Evolutionary conservation across 1,139 yeast species (phyloP).

Genomic region (Candida frijolesensis): DNA sequence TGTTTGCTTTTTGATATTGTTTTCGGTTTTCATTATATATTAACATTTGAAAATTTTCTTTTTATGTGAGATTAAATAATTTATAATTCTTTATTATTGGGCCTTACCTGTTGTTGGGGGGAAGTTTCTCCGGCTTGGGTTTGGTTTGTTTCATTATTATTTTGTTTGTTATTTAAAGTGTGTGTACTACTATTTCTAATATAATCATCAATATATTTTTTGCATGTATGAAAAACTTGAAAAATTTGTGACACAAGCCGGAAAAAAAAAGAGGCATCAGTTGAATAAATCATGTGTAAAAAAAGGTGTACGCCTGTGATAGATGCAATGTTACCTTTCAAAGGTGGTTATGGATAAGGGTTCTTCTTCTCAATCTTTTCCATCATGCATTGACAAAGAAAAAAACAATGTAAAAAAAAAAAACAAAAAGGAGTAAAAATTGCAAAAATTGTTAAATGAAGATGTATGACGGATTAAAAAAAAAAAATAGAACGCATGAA

Average conservation of each 20-base stretch:
- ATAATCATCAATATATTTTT: background rate
- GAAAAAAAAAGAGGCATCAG: background rate
- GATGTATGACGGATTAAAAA: conserved; percentile 1
- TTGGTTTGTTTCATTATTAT: background rate
- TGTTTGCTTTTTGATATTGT: background rate
- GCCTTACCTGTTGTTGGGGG: background rate
- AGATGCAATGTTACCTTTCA: too few relatives aligned
- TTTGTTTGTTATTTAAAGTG: conserved; percentile 1
- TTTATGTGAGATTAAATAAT: background rate
- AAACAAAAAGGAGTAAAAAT: background rate
- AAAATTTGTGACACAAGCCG: background rate
- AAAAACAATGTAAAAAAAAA: background rate
- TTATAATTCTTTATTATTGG: background rate
- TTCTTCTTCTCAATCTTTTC: too few relatives aligned
- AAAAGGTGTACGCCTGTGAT: too few relatives aligned
- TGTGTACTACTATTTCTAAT: conserved; percentile 3
- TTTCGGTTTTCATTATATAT: background rate
- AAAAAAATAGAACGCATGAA: background rate
- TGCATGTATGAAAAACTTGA: background rate
- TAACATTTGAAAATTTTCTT: background rate
- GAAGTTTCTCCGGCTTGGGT: background rate
- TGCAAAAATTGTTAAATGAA: background rate
- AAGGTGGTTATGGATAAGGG: too few relatives aligned
- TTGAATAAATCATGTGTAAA: too few relatives aligned
- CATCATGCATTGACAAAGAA: background rate